Conservation (phyloP, 164 flowering plant species). For the grape (Vitis vinifera) region DNA sequence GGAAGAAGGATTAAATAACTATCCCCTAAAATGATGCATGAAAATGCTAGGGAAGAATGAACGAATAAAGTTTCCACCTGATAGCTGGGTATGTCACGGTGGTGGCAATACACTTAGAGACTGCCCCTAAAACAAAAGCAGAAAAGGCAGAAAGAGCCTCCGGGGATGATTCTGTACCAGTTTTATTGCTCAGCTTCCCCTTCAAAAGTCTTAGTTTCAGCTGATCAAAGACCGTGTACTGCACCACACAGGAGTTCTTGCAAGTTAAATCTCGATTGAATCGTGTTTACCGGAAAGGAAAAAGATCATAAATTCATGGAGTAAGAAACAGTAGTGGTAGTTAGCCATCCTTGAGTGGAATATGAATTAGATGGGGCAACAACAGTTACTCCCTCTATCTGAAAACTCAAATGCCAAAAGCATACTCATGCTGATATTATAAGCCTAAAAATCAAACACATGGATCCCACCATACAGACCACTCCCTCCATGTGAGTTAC, state of each 20-base stretch:
- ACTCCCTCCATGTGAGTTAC: background rate
- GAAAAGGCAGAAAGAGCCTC: constrained; percentile 71
- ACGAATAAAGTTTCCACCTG: constrained; percentile 41
- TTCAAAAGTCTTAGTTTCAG: constrained; percentile 59
- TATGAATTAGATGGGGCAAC: background rate
- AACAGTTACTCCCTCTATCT: background rate
- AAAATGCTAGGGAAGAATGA: background rate
- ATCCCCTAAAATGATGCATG: background rate
- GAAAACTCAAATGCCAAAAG: background rate
- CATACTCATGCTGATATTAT: background rate
- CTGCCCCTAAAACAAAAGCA: constrained; percentile 77
- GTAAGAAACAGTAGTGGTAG: background rate
- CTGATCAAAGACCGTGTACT: constrained; percentile 93
- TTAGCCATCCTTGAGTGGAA: background rate
- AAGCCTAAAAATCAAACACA: background rate
- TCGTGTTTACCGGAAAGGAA: background rate
- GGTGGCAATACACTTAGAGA: constrained; percentile 80
- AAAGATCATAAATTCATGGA: background rate
- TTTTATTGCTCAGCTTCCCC: constrained; percentile 22
- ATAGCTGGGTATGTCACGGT: constrained; percentile 82
- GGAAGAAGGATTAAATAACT: too few species aligned
- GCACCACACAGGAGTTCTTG: constrained; percentile 16
- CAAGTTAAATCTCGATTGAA: background rate
- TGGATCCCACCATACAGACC: background rate
- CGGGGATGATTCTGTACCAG: constrained; percentile 41